phyloP scores from a whole-genome alignment of 2,329 filamentous ascomycete genomes.

The Calonectria ilicicola region DNA sequence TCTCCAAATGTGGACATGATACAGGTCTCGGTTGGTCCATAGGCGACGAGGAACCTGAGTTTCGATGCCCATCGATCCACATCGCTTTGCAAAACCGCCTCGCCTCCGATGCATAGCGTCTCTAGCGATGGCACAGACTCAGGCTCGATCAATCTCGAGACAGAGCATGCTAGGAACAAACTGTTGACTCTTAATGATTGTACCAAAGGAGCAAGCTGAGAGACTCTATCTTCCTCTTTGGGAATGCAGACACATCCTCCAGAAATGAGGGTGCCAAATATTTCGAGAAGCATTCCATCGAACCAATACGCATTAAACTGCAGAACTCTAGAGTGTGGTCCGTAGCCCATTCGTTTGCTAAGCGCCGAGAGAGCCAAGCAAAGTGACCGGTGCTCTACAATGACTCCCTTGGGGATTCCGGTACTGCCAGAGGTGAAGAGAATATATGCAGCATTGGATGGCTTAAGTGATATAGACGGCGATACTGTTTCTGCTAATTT shows the following conservation, averaged over 20 bases:
- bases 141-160: background rate
- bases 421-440: background rate
- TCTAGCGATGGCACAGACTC: background rate
- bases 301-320: background rate
- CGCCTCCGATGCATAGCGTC: background rate
- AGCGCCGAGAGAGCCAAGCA: background rate
- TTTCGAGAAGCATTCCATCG: background rate
- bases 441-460: background rate
- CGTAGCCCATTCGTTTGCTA: background rate
- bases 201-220: background rate
- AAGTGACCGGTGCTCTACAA: background rate
- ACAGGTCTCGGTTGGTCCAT: background rate
- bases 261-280: background rate
- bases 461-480: background rate
- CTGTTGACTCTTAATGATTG: background rate
- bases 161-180: background rate
- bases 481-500: background rate
- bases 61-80: background rate
- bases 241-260: background rate
- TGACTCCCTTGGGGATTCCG: background rate
- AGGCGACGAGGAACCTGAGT: background rate
- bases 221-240: background rate
- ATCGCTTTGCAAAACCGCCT: background rate
- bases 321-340: background rate
- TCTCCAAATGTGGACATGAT: background rate